These are phyloP conservation scores for Chytriomyces sp. DNA, from an alignment of 192 early-diverging fungal species.

Conservation along the genomic window DNA sequence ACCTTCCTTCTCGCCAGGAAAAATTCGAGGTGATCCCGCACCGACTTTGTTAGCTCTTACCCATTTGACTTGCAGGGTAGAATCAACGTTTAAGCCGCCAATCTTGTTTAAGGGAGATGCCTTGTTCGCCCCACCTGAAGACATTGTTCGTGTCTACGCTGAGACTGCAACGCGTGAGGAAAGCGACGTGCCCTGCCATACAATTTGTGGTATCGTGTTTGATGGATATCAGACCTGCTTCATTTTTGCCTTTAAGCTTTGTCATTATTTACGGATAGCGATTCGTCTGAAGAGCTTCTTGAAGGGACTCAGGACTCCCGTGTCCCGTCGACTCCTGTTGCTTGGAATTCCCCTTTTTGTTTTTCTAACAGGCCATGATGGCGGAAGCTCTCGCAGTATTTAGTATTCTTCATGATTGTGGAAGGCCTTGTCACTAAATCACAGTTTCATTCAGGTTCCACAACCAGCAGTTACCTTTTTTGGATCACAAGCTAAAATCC, in stretches of 20 bases:
- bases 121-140: constrained; percentile 98
- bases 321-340: no score
- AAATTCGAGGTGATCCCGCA: constrained; percentile 86
- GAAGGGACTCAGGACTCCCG: no score
- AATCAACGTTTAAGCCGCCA: constrained; percentile 80
- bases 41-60: constrained; percentile 84
- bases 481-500: no score
- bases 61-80: constrained; percentile 86
- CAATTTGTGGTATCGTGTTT: constrained; percentile 90
- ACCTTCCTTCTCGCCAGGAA: constrained; percentile 91
- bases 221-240: constrained; percentile 79
- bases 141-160: constrained; percentile 98
- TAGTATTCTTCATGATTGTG: no score
- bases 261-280: no score
- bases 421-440: no score
- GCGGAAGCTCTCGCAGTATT: no score
- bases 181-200: constrained; percentile 83
- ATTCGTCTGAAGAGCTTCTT: no score
- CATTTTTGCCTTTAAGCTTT: constrained; percentile 35
- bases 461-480: no score
- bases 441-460: no score
- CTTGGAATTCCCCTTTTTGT: no score
- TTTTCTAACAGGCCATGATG: no score
- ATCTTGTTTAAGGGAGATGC: constrained; percentile 83
- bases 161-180: constrained; percentile 92